Base-by-base conservation (phyloP, 441 rosid species). In the Croton setiger region DNA sequence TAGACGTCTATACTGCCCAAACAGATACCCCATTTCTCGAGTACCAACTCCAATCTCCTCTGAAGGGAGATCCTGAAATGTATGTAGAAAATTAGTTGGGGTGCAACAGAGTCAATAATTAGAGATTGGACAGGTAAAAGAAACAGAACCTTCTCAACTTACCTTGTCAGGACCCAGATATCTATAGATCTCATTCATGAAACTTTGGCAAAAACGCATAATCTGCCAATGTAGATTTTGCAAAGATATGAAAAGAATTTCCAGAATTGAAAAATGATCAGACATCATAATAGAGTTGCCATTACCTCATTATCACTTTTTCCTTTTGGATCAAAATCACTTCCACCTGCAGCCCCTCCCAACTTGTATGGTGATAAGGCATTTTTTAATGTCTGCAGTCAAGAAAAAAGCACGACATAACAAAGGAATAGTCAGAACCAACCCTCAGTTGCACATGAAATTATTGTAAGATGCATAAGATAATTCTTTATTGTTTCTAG, bases 321-420 rank as follows among this genome's bases (percentile, higher is more conserved):
- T 72, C 98, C 99, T 82, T 91, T 96, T 44, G 99, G 99, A 81
- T 96, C 97, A 87, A 96, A 96, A 82, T 96, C 99, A 68, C 99
- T 89, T 76, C 99, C 98, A 70, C 99, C 99, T 44, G 98, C 92
- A 66, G 99, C 96, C 62, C 99, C 99, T 84, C 99, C 99, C 72
- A 96, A 84, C 82, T 91, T 96, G 84, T 88, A 92, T 15, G 98
- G 97, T 64, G 93, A 96, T 75, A 96, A 69, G 62, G 98, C 96
- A 80, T 96, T 96, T 81, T 89, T 96, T 75, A 96, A 79, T n/a
- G 98, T 91, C 99, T 96, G 86, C 14, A 45, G 69, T 60, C 53
- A 55, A 41, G 64, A 45, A 59, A 57, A 79, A 69, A 76, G 14
- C 18, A 67, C 43, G 20, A 49, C 21, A 63, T 39, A 55, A 65